Evolutionary conservation across 2,329 filamentous ascomycete species (phyloP).

Genomic region (Nigrospora sphaerica): DNA sequence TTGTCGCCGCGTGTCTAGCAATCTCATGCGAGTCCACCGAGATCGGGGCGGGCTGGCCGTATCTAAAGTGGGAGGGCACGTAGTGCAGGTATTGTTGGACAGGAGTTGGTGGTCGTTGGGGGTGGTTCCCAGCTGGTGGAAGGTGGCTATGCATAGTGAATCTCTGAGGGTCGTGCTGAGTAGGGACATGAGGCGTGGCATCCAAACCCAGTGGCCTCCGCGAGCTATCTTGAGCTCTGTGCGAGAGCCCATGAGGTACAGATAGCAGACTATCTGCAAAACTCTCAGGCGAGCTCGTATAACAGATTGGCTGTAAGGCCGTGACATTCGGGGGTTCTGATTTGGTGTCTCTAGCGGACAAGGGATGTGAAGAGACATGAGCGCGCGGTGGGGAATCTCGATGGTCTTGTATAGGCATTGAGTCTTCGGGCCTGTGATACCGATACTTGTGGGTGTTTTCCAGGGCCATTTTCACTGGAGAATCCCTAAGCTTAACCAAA

Average conservation of each 20-base stretch:
- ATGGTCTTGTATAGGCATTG: slow-evolving; percentile 18
- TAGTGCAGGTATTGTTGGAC: slow-evolving; percentile 20
- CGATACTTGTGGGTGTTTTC: too few relatives aligned
- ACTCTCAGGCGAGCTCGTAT: slow-evolving; percentile 43
- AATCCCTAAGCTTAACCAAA: too few relatives aligned
- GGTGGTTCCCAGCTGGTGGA: slow-evolving; percentile 9
- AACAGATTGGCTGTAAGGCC: slow-evolving; percentile 33
- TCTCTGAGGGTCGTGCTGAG: slow-evolving; percentile 32
- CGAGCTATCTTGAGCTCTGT: slow-evolving; percentile 31
- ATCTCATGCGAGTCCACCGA: slow-evolving; percentile 24
- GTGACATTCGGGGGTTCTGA: slow-evolving; percentile 43
- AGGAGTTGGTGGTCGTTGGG: slow-evolving; percentile 19
- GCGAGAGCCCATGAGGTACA: slow-evolving; percentile 26
- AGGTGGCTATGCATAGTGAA: slow-evolving; percentile 21
- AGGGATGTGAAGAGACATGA: slow-evolving; percentile 31
- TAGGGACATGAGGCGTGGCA: slow-evolving; percentile 4
- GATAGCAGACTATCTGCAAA: slow-evolving; percentile 26
- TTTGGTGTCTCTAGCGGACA: slow-evolving; percentile 49
- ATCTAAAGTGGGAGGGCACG: slow-evolving; percentile 26
- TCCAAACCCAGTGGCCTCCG: slow-evolving; percentile 49
- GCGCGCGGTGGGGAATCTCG: slow-evolving; percentile 37
- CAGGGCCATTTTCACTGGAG: too few relatives aligned
- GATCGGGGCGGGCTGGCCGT: slow-evolving; percentile 24
- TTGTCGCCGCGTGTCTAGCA: slow-evolving; percentile 43
- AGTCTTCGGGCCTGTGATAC: too few relatives aligned